A percentile compares a stretch with the other conserved stretches of the same genome.
phyloP scores from a whole-genome alignment of 495 filamentous ascomycete species.

The Aspergillus mulundensis region DNA sequence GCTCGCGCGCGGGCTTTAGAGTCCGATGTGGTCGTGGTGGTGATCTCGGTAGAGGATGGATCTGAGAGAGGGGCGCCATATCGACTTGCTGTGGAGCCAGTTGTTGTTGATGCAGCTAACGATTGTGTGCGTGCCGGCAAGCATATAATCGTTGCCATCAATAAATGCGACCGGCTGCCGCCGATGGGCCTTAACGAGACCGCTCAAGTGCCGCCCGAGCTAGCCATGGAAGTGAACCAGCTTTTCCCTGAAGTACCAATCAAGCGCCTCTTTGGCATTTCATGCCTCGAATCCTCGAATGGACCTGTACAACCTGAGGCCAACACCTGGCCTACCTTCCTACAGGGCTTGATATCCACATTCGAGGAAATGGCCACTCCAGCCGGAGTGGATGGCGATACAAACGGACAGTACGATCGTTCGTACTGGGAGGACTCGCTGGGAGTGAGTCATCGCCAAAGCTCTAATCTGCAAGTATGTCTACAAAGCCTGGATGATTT shows the following conservation, averaged over 20 bases:
- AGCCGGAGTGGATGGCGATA: conserved; percentile 33
- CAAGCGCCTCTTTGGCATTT: conserved; percentile 58
- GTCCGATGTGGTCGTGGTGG: conserved; percentile 81
- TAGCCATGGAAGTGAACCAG: conserved; percentile 22
- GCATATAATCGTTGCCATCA: conserved; percentile 67
- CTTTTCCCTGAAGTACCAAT: conserved; percentile 36
- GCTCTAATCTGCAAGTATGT: conserved; percentile 72
- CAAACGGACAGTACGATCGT: conserved; percentile 37
- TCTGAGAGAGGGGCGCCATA: conserved; percentile 19
- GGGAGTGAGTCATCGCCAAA: conserved; percentile 85
- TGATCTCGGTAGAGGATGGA: conserved; percentile 62
- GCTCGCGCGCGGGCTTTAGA: conserved; percentile 76
- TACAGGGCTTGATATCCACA: conserved; percentile 58
- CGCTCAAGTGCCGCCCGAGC: conserved; percentile 12
- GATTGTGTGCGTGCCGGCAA: conserved; percentile 53
- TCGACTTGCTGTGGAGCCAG: conserved; percentile 47
- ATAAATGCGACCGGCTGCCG: conserved; percentile 66
- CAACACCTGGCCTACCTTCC: conserved; percentile 56
- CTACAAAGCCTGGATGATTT: conserved; percentile 66
- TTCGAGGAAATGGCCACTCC: conserved; percentile 73
- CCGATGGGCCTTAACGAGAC: not conserved
- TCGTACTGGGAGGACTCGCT: conserved; percentile 78
- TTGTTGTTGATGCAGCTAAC: conserved; percentile 54
- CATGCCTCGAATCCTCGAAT: conserved; percentile 53
- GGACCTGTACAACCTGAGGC: not conserved